Conservation (phyloP, 2,329 filamentous ascomycete species). For the Exophiala calicioides region DNA sequence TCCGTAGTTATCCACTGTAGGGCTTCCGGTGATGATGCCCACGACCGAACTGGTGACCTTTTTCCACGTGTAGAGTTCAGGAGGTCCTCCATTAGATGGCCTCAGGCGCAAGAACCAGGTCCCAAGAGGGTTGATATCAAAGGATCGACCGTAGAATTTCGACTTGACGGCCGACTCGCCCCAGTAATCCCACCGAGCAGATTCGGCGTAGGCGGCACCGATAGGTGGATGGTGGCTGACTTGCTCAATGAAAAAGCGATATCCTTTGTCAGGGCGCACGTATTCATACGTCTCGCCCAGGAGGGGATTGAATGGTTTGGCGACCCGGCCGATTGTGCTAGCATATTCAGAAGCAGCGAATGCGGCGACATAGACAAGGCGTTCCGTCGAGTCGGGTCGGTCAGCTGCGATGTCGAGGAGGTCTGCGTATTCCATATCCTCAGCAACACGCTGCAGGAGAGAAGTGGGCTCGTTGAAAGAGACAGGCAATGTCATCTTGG, state of each 20-base stretch:
- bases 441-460: slow-evolving; percentile 86
- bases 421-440: slow-evolving; percentile 98
- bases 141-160: slow-evolving; percentile 96
- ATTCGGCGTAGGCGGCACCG: slow-evolving; percentile 89
- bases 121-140: slow-evolving; percentile 92
- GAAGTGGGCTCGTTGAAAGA: slow-evolving; percentile 99
- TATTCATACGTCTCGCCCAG: slow-evolving; percentile 98
- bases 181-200: slow-evolving; percentile 92
- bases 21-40: slow-evolving; percentile 95
- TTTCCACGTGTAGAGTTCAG: slow-evolving; percentile 97
- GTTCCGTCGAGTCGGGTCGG: slow-evolving; percentile 81
- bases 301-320: slow-evolving; percentile 96
- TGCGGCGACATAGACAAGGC: slow-evolving; percentile 89
- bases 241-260: slow-evolving; percentile 97
- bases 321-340: slow-evolving; percentile 92
- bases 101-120: slow-evolving; percentile 94
- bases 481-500: slow-evolving; percentile 97
- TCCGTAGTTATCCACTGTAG: slow-evolving; percentile 96
- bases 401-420: slow-evolving; percentile 86
- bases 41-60: slow-evolving; percentile 98
- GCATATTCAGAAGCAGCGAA: slow-evolving; percentile 97
- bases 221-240: slow-evolving; percentile 96
- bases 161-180: slow-evolving; percentile 94
- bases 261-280: slow-evolving; percentile 90
- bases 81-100: slow-evolving; percentile 70